Base-by-base conservation (phyloP, 768 basidiomycete species). In the Mycena latifolia region DNA sequence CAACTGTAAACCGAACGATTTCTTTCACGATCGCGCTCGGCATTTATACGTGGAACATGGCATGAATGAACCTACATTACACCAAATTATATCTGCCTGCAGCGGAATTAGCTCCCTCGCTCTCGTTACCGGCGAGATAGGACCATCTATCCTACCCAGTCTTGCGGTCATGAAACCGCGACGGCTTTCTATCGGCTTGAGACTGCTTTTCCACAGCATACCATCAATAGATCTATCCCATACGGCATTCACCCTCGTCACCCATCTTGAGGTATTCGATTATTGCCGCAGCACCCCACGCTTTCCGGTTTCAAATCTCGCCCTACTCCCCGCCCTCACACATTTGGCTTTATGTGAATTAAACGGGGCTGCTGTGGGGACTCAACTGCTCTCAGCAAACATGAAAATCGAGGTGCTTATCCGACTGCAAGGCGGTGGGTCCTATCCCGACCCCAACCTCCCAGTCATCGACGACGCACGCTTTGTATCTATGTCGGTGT, bases 11-110 rank as follows among this genome's bases (percentile, higher is more conserved):
- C 51, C 41, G 2, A 1, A 17, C 2, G 20, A 12, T 11, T 61
- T 61, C 43, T 61, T 61, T 24, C n/a, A 27, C 51, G 60, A 61
- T 12, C 41, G 43, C 10, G 52, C 54, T 20, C 60, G 41, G 24
- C 60, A 61, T 33, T 28, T 61, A 28, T 54, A 45, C 31, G 20
- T 46, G 11, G 9, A 45, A 22, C 15, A 31, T 2, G 14, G 24
- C 3, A 4, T 25, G 9, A 9, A 4, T 11, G 31, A 10, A 2
- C 17, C 24, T 1, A 37, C 17, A 28, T 12, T 51, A 0, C 22
- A 15, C 1, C 24, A 17, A 4, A 45, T 61, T 37, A 9, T 61
- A 4, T 35, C 52, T 1, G 41, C 20, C 8, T 61, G 60, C 52
- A 54, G 29, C 9, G 52, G 60, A 8, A 35, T 46, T 27, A 28